A percentile compares a stretch with the other conserved stretches of the same genome.
Conservation (phyloP, 164 flowering plant species). For the Annona squamosa region DNA sequence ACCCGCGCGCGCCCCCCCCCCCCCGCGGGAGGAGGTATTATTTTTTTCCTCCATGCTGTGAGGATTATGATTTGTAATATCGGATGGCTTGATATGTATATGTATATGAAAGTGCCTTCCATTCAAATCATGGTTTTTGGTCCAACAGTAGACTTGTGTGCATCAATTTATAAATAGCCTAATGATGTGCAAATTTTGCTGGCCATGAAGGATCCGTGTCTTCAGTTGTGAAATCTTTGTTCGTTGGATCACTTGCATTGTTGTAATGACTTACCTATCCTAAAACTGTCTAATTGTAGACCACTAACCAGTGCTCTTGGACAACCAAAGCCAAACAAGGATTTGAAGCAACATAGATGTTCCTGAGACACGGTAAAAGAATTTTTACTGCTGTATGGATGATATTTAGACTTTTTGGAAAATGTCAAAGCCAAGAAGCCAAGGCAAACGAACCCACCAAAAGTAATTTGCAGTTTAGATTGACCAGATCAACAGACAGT, state of each 20-base stretch:
- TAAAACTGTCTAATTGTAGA: neutral
- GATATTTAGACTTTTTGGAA: neutral
- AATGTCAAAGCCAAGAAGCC: neutral
- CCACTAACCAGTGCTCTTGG: neutral
- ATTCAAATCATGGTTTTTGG: neutral
- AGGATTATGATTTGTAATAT: no score
- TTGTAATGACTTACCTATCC: neutral
- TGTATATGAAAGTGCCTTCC: neutral
- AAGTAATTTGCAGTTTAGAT: no score
- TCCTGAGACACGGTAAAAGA: neutral
- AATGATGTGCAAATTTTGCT: neutral
- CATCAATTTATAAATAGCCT: neutral
- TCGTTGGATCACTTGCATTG: neutral
- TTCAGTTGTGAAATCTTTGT: neutral
- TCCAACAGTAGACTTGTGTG: neutral
- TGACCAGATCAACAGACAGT: neutral
- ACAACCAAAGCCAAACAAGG: no score
- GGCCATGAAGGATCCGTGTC: neutral
- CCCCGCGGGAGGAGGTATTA: no score
- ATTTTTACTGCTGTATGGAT: neutral
- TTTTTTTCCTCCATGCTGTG: no score
- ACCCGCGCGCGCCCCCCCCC: no score
- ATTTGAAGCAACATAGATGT: no score
- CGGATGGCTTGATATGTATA: neutral
- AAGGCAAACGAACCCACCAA: neutral